These are phyloP conservation scores for Talaromyces sp. DNA, from an alignment of 2,329 filamentous ascomycete species.

Conservation along the genomic window DNA sequence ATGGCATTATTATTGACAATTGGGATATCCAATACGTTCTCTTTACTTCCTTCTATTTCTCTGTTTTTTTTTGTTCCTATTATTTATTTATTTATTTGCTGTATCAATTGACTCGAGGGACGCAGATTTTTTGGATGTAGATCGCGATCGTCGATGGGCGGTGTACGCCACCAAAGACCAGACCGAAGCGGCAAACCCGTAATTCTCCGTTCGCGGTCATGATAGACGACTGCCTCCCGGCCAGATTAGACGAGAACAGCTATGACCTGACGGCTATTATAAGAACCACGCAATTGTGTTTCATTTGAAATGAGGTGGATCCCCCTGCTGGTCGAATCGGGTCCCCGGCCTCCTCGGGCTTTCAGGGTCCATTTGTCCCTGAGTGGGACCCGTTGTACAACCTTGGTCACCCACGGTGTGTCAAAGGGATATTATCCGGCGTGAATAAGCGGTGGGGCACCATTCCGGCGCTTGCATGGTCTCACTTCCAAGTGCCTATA, in stretches of 20 bases:
- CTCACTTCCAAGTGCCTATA: no score
- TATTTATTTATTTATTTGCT: neutral
- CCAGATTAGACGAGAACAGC: neutral
- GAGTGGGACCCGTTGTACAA: neutral
- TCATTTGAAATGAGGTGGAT: neutral
- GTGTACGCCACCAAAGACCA: conserved; percentile 1
- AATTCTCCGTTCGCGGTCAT: neutral
- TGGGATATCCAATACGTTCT: no score
- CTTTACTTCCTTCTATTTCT: no score
- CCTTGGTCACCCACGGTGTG: no score
- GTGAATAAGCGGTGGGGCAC: no score
- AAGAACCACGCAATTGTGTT: neutral
- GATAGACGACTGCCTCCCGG: neutral
- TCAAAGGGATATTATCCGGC: no score
- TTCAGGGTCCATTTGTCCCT: conserved; percentile 1
- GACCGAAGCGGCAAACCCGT: neutral
- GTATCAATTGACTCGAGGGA: neutral
- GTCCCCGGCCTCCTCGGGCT: neutral
- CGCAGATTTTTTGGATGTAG: neutral
- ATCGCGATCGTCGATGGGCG: conserved; percentile 1
- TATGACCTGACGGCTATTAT: no score
- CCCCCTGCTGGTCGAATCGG: neutral
- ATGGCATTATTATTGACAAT: no score
- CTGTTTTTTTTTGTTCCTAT: neutral
- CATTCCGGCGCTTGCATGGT: no score